These are phyloP conservation scores for Russula compacta DNA, from an alignment of 768 basidiomycete genomes.

Conservation along the genomic window DNA sequence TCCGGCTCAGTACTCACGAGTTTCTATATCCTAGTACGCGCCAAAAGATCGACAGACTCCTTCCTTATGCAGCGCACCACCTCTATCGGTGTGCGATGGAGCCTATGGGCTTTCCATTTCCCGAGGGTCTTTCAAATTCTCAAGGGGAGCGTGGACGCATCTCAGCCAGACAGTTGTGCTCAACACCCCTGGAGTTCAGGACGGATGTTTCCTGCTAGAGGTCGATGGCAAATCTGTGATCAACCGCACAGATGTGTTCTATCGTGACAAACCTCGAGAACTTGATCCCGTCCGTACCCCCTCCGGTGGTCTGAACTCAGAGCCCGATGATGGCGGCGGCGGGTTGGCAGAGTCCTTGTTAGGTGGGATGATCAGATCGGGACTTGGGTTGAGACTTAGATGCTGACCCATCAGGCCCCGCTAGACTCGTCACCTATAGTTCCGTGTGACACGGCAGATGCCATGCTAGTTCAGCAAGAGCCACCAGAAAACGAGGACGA, in stretches of 20 bases:
- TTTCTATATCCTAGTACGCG: slow-evolving; percentile 46
- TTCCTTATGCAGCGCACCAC: slow-evolving; percentile 46
- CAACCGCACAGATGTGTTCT: slow-evolving; percentile 48
- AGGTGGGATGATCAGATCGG: background rate
- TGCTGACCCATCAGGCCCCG: background rate
- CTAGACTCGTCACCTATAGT: background rate
- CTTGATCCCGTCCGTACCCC: slow-evolving; percentile 22
- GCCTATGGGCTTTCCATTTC: slow-evolving; percentile 69
- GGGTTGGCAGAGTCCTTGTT: background rate
- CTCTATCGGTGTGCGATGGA: slow-evolving; percentile 51
- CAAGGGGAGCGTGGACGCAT: slow-evolving; percentile 58
- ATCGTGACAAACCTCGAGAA: slow-evolving; percentile 32
- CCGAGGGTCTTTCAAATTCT: slow-evolving; percentile 59
- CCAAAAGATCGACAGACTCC: slow-evolving; percentile 60
- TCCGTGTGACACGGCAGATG: background rate
- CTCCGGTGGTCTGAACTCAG: background rate
- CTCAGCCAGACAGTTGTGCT: slow-evolving; percentile 60
- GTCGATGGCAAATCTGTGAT: slow-evolving; percentile 55
- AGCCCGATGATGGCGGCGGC: background rate
- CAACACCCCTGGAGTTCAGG: slow-evolving; percentile 63
- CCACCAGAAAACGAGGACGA: background rate
- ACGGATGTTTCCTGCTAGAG: slow-evolving; percentile 55
- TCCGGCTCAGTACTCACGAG: background rate
- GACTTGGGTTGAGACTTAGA: background rate
- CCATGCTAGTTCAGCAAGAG: background rate